Evolutionary conservation across 768 basidiomycete species (phyloP).

Genomic region (Tulasnella sp.): DNA sequence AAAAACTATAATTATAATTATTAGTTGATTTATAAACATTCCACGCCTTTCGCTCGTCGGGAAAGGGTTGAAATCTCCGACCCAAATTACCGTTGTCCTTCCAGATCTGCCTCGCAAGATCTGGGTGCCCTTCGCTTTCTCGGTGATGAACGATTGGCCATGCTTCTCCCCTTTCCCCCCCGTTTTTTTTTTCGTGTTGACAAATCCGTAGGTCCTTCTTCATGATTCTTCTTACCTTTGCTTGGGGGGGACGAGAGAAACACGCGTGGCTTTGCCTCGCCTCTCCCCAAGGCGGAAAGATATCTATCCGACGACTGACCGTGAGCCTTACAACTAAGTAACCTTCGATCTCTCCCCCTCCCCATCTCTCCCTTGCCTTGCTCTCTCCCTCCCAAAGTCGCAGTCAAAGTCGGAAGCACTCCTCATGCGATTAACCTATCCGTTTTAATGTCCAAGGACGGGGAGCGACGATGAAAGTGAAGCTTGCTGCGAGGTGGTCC

Average conservation of each 20-base stretch:
- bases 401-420: neutral
- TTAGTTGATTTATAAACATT: too few species aligned
- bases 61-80: neutral
- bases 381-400: neutral
- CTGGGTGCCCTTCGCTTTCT: neutral
- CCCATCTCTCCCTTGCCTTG: neutral
- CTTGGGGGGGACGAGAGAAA: neutral
- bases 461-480: neutral
- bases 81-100: neutral
- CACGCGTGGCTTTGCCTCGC: neutral
- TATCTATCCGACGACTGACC: neutral
- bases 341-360: neutral
- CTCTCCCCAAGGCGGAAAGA: neutral
- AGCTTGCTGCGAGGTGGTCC: neutral
- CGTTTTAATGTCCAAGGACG: neutral
- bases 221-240: neutral
- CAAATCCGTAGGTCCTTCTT: neutral
- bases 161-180: neutral
- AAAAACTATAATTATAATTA: too few species aligned
- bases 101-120: neutral
- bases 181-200: neutral
- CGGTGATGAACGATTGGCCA: neutral
- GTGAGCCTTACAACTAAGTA: neutral
- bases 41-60: neutral
- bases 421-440: neutral